Base-by-base conservation (phyloP, 1,284 basidiomycete species). In the Kwoniella shivajii region DNA sequence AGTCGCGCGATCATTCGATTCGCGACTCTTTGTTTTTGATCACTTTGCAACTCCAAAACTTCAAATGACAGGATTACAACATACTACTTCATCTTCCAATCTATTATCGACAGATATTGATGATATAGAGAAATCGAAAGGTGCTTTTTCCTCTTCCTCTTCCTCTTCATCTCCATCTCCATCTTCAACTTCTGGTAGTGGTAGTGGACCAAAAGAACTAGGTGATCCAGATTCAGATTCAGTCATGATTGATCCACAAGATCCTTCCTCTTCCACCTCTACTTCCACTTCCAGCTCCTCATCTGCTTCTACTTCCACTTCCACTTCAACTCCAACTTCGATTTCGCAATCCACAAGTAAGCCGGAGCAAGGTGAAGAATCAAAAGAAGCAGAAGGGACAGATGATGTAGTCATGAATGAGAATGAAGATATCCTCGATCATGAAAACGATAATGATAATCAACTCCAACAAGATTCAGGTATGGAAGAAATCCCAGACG, bases 331-430 rank as follows among this genome's bases (percentile, higher is more conserved):
- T 22, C 22, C 30, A 5, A 29, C 47, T 6, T 49, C 47, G 2
- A 27, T 26, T 16, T 49, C 34, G 37, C 22, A 20, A 18, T n/a
- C n/a, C 22, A 20, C 37, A 42, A 26, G 6, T 29, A 44, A 24
- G 30, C 6, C 6, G 26, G 26, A 18, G 4, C 6, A 16, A 33
- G 30, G 44, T 48, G 20, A 34, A 48, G 20, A 49, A 33, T 9
- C 11, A 24, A 20, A 20, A 27, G 26, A 30, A 16, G 49, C 26
- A 29, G 50, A 30, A 24, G 50, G 22, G n/a, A 26, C 38, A 31
- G 56, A 57, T 43, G 56, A 57, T 34, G 48, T 46, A 30, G 48
- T 50, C 31, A 61, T 51, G 56, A 44, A 48, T 41, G 59, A 52
- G 54, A 36, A 18, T 29, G 29, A 45, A 37, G 29, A 38, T n/a